phyloP scores from a whole-genome alignment of 2,329 filamentous ascomycete genomes.

The Dichotomopilus funicola region DNA sequence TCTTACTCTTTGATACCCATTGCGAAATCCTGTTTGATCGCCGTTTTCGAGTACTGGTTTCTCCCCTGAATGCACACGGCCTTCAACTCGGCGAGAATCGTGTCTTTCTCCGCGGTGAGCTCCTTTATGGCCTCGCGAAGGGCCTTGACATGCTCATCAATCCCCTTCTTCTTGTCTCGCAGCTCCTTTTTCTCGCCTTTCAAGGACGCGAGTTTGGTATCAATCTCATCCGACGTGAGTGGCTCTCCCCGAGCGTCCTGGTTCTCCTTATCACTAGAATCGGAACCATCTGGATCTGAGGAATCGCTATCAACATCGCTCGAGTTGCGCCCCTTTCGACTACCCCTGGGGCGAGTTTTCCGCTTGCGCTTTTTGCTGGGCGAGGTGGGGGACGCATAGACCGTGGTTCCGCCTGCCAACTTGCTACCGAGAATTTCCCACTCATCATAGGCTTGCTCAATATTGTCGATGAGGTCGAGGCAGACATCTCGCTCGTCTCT shows the following conservation, averaged over 20 bases:
- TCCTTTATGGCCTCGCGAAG: slow-evolving; percentile 22
- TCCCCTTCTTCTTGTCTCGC: slow-evolving; percentile 16
- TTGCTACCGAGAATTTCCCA: slow-evolving; percentile 21
- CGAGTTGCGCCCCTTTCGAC: slow-evolving; percentile 15
- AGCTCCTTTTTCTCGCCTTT: slow-evolving; percentile 21
- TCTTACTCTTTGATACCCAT: slow-evolving; percentile 50
- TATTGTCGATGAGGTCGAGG: slow-evolving; percentile 19
- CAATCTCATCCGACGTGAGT: slow-evolving; percentile 19
- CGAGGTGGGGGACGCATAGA: slow-evolving; percentile 18
- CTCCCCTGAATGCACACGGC: slow-evolving; percentile 46
- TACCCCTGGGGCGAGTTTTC: slow-evolving; percentile 11
- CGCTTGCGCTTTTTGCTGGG: slow-evolving; percentile 23
- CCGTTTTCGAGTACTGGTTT: slow-evolving; percentile 49
- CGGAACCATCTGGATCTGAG: slow-evolving; percentile 14
- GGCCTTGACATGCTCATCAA: slow-evolving; percentile 8
- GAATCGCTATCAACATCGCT: slow-evolving; percentile 11
- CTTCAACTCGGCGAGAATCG: slow-evolving; percentile 25
- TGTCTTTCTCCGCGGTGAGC: slow-evolving; percentile 20
- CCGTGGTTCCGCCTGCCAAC: slow-evolving; percentile 16
- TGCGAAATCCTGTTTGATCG: slow-evolving; percentile 55
- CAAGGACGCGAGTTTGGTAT: slow-evolving; percentile 29
- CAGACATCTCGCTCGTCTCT: slow-evolving; percentile 28
- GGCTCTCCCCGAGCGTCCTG: neutral
- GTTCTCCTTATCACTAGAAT: slow-evolving; percentile 22
- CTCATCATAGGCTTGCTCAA: slow-evolving; percentile 18